Evolutionary conservation across 2,329 filamentous ascomycete genomes (phyloP).

Genomic region (Arthrinium puccinioides): DNA sequence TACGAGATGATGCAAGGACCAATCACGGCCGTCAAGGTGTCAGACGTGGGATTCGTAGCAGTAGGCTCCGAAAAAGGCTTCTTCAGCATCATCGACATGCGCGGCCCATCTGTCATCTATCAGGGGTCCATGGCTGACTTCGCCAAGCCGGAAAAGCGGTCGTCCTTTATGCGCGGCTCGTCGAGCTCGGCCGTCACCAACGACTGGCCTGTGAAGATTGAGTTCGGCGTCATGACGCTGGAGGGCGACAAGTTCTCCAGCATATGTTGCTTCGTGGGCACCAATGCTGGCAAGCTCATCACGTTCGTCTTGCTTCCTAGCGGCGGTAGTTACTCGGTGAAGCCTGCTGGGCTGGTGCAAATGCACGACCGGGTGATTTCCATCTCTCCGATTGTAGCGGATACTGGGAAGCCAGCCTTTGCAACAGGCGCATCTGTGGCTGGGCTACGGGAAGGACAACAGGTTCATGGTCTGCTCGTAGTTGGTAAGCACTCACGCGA

Average conservation of each 20-base stretch:
- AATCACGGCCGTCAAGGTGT: conserved; percentile 72
- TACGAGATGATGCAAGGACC: conserved; percentile 79
- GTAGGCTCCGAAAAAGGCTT: conserved; percentile 78
- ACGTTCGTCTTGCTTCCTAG: conserved; percentile 88
- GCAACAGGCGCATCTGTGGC: conserved; percentile 71
- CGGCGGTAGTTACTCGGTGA: conserved; percentile 63
- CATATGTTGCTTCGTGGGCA: conserved; percentile 87
- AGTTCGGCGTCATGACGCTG: conserved; percentile 89
- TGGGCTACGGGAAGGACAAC: conserved; percentile 66
- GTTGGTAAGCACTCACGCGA: conserved; percentile 50
- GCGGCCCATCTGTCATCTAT: conserved; percentile 80
- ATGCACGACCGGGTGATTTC: conserved; percentile 66
- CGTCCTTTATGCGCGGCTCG: conserved; percentile 59
- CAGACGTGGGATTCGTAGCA: conserved; percentile 89
- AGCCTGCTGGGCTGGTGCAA: conserved; percentile 59
- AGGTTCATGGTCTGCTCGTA: conserved; percentile 74
- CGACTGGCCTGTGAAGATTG: conserved; percentile 75
- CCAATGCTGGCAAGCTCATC: conserved; percentile 71
- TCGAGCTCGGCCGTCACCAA: conserved; percentile 38
- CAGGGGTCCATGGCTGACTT: conserved; percentile 67
- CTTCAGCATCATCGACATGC: conserved; percentile 76
- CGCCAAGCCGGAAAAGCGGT: conserved; percentile 65
- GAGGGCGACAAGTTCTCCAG: conserved; percentile 95
- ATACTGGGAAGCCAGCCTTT: conserved; percentile 66
- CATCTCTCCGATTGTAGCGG: conserved; percentile 71